These are phyloP conservation scores for Diaporthe capsici DNA, from an alignment of 2,329 filamentous ascomycete genomes.

Conservation along the genomic window DNA sequence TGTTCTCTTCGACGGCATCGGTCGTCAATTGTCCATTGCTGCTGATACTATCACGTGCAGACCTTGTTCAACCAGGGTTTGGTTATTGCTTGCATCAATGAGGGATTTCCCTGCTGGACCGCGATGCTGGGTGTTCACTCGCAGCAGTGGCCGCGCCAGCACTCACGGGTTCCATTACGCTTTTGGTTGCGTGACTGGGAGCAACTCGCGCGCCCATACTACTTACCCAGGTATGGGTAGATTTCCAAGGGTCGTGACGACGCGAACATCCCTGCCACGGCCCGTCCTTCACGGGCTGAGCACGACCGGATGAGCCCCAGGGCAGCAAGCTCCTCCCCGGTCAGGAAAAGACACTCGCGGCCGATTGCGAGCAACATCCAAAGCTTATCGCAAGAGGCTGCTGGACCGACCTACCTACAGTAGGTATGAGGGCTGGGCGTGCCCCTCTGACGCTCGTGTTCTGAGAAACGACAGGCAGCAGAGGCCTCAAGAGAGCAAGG, in stretches of 20 bases:
- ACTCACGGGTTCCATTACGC: background rate
- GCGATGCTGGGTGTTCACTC: background rate
- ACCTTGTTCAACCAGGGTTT: background rate
- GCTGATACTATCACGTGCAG: too few relatives aligned
- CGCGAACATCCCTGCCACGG: constrained; percentile 11
- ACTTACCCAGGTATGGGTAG: background rate
- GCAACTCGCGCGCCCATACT: constrained; percentile 7
- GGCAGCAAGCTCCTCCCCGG: constrained; percentile 10
- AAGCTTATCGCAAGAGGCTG: background rate
- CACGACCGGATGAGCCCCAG: background rate
- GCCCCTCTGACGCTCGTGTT: background rate
- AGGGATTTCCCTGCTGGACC: background rate
- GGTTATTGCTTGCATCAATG: background rate
- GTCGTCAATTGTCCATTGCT: background rate
- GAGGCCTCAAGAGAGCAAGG: constrained; percentile 3
- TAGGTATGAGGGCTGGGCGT: background rate
- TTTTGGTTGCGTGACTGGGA: constrained; percentile 1
- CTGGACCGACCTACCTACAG: background rate
- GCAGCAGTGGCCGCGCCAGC: constrained; percentile 11
- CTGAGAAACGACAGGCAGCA: constrained; percentile 8
- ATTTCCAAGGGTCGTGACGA: constrained; percentile 18
- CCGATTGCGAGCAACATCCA: background rate
- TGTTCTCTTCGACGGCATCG: background rate
- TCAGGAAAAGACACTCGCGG: background rate
- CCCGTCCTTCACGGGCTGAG: constrained; percentile 24